A percentile compares a stretch with the other conserved stretches of the same genome.
Conservation (phyloP, 176 grass and related monocot species). For the Chloris gayana region DNA sequence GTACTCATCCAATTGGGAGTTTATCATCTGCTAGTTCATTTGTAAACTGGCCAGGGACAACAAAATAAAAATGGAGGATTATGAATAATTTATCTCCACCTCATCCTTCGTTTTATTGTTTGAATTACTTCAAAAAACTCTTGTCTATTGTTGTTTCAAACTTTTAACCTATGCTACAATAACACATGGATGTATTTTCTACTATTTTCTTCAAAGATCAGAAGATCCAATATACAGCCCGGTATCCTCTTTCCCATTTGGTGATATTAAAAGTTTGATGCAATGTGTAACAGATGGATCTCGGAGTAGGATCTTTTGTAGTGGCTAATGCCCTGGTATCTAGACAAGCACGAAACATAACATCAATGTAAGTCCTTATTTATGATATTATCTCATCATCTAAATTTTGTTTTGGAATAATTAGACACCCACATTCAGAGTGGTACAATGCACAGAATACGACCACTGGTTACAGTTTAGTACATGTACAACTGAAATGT, state of each 20-base stretch:
- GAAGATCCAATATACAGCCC: constrained; percentile 25
- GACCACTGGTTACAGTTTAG: constrained; percentile 6
- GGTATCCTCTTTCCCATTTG: constrained; percentile 8
- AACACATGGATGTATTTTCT: not conserved
- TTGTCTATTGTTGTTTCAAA: constrained; percentile 14
- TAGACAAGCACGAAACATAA: constrained; percentile 73
- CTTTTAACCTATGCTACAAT: not conserved
- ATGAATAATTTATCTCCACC: not conserved
- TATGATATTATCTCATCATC: not conserved
- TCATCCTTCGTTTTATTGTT: not conserved
- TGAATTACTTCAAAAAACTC: not conserved
- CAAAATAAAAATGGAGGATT: no score
- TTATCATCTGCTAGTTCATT: no score
- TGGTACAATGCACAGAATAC: not conserved
- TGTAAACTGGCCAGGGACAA: no score
- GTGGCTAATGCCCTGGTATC: constrained; percentile 89
- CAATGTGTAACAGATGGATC: constrained; percentile 86
- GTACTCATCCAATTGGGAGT: no score
- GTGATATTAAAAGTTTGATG: constrained; percentile 40
- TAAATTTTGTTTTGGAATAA: constrained; percentile 4
- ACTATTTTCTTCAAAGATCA: constrained; percentile 26
- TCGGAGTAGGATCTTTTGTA: constrained; percentile 96
- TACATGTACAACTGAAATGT: not conserved
- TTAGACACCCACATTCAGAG: not conserved
- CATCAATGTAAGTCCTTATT: constrained; percentile 52